phyloP scores from a whole-genome alignment of 768 basidiomycete genomes.

The Rubroboletus pulcherrimus region DNA sequence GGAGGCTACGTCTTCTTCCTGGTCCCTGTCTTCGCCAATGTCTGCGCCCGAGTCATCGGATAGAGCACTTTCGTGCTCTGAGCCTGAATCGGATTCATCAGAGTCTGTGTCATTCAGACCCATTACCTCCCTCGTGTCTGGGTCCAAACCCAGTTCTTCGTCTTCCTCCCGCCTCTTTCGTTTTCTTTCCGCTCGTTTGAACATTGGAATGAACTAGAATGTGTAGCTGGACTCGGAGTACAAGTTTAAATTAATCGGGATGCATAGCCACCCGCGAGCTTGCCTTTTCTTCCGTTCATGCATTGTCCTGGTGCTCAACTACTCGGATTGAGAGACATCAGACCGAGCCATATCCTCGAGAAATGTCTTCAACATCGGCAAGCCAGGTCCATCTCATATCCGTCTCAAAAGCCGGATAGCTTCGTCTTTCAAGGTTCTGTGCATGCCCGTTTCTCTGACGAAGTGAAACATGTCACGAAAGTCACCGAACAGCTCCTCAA shows the following conservation, averaged over 20 bases:
- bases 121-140: constrained; percentile 58
- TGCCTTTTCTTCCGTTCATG: constrained; percentile 30
- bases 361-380: constrained; percentile 1
- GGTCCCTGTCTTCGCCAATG: constrained; percentile 20
- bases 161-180: constrained; percentile 58
- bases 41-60: constrained; percentile 24
- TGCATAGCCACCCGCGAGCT: constrained; percentile 24
- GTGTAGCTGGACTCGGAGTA: background rate
- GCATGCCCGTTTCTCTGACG: background rate
- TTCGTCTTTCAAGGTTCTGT: background rate
- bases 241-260: background rate
- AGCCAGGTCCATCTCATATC: background rate
- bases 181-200: constrained; percentile 74
- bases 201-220: constrained; percentile 43
- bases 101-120: constrained; percentile 75
- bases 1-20: constrained; percentile 27
- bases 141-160: constrained; percentile 60
- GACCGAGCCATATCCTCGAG: constrained; percentile 10
- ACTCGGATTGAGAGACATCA: constrained; percentile 17
- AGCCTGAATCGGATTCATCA: constrained; percentile 57
- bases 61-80: constrained; percentile 34
- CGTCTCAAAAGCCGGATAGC: background rate
- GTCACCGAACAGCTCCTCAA: constrained; percentile 34
- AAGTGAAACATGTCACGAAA: constrained; percentile 9
- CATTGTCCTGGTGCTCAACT: constrained; percentile 21